phyloP scores from a whole-genome alignment of 768 basidiomycete species.

The Pleurotus tuoliensis region DNA sequence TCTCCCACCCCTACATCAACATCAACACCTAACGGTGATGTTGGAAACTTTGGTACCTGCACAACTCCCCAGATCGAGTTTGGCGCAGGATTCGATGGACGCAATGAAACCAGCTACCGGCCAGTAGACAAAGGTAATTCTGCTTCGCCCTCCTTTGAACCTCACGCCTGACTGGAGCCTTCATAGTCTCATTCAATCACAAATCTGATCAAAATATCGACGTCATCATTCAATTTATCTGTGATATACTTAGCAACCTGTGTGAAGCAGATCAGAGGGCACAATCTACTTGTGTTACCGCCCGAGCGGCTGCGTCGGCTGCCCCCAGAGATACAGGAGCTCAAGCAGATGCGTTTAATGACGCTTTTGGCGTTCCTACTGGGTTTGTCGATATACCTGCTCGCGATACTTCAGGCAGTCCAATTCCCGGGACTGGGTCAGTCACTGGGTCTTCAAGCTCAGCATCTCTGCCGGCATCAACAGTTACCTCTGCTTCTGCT shows the following conservation, averaged over 20 bases:
- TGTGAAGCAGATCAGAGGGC: constrained; percentile 56
- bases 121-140: constrained; percentile 43
- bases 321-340: constrained; percentile 40
- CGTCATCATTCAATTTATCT: constrained; percentile 56
- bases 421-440: constrained; percentile 24
- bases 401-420: constrained; percentile 35
- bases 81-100: constrained; percentile 50
- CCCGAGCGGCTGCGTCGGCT: constrained; percentile 37
- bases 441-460: constrained; percentile 6
- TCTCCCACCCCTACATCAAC: constrained; percentile 17
- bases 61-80: constrained; percentile 57
- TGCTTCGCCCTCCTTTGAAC: background rate
- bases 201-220: constrained; percentile 52
- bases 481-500: constrained; percentile 12
- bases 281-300: constrained; percentile 41
- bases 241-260: constrained; percentile 46
- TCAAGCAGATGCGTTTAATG: constrained; percentile 54
- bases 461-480: constrained; percentile 12
- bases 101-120: constrained; percentile 57
- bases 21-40: constrained; percentile 15
- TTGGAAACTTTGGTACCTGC: constrained; percentile 51
- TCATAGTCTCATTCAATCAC: constrained; percentile 42
- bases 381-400: constrained; percentile 34
- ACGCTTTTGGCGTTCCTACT: constrained; percentile 36
- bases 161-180: background rate